Percentiles rank a stretch among this genome's conserved stretches.
phyloP scores from a whole-genome alignment of 2,329 filamentous ascomycete genomes.

The Scopulariopsis brevicaulis region DNA sequence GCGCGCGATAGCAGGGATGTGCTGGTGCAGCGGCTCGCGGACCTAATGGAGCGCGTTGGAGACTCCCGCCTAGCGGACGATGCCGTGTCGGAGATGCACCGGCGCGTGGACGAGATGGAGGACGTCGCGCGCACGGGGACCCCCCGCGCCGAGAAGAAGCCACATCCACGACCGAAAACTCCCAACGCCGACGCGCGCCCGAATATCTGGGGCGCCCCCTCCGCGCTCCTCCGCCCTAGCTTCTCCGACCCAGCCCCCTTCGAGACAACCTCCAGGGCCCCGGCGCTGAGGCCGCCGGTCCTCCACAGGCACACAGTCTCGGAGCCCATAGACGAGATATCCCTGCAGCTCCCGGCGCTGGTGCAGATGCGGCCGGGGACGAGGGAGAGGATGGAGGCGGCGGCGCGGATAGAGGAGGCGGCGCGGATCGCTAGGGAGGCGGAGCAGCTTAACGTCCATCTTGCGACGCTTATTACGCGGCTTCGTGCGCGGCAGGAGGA shows the following conservation, averaged over 20 bases:
- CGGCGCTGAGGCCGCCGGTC: not conserved
- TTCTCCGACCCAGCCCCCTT: constrained; percentile 18
- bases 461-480: constrained; percentile 36
- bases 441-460: constrained; percentile 32
- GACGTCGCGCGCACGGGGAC: constrained; percentile 10
- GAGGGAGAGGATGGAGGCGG: constrained; percentile 3
- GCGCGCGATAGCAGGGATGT: constrained; percentile 25
- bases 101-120: constrained; percentile 31
- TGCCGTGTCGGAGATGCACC: constrained; percentile 23
- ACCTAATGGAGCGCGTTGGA: constrained; percentile 24
- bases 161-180: constrained; percentile 6
- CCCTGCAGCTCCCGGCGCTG: not conserved
- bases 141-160: not conserved
- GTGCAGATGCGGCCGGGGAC: not conserved
- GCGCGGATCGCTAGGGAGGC: constrained; percentile 16
- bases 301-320: not conserved
- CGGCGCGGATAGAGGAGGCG: constrained; percentile 9
- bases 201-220: constrained; percentile 9
- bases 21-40: constrained; percentile 25
- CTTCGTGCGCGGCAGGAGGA: constrained; percentile 47
- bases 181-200: constrained; percentile 4
- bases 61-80: constrained; percentile 13
- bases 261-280: not conserved
- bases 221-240: constrained; percentile 23
- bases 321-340: not conserved